These are phyloP conservation scores for Lipomyces orientalis DNA, from an alignment of 805 yeast species.

Conservation along the genomic window DNA sequence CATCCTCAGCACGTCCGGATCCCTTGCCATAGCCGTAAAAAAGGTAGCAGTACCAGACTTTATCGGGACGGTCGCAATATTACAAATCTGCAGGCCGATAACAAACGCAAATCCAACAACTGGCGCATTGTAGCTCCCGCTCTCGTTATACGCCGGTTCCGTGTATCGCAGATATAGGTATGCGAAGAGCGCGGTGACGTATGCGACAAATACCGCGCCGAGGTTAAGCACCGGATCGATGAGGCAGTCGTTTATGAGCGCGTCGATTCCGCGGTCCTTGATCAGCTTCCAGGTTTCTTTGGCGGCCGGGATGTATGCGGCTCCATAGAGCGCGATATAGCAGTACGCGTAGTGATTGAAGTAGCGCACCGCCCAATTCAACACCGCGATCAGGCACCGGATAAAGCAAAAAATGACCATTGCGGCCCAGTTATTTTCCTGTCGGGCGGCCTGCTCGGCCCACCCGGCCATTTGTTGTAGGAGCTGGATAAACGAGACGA, in stretches of 20 bases:
- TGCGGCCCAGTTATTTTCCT: slow-evolving; percentile 60
- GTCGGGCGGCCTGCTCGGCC: slow-evolving; percentile 57
- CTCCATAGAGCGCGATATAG: slow-evolving; percentile 85
- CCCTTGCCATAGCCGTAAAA: slow-evolving; percentile 80
- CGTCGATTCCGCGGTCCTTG: slow-evolving; percentile 80
- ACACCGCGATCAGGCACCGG: slow-evolving; percentile 61
- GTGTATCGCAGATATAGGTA: slow-evolving; percentile 72
- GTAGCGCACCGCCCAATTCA: slow-evolving; percentile 82
- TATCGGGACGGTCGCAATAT: slow-evolving; percentile 72
- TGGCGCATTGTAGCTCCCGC: slow-evolving; percentile 70
- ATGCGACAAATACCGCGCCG: slow-evolving; percentile 73
- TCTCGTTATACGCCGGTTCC: slow-evolving; percentile 64
- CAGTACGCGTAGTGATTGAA: slow-evolving; percentile 92
- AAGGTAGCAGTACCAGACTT: slow-evolving; percentile 84
- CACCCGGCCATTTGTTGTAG: slow-evolving; percentile 60
- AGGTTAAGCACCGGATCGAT: slow-evolving; percentile 80
- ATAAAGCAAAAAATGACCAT: slow-evolving; percentile 59
- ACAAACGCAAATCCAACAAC: slow-evolving; percentile 75
- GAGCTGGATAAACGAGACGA: slow-evolving; percentile 74
- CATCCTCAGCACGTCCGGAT: slow-evolving; percentile 80
- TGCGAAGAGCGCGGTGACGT: slow-evolving; percentile 65
- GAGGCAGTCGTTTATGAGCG: slow-evolving; percentile 81
- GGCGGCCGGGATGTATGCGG: slow-evolving; percentile 73
- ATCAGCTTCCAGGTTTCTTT: slow-evolving; percentile 81
- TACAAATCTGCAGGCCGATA: slow-evolving; percentile 75